Evolutionary conservation across 768 basidiomycete species (phyloP).

Genomic region (Arthromyces matolae): DNA sequence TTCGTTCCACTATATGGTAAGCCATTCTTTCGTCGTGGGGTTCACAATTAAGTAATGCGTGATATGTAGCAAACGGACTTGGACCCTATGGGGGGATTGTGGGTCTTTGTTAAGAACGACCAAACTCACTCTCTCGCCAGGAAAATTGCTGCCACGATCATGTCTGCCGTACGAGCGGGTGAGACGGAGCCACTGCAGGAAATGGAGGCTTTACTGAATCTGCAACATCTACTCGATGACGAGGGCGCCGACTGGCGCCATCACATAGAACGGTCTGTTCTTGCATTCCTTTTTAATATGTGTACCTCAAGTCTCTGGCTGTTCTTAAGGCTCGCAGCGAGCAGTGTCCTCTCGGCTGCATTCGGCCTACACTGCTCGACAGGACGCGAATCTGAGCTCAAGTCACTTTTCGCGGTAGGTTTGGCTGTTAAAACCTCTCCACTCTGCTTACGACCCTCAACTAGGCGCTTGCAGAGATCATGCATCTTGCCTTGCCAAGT

Average conservation of each 20-base stretch:
- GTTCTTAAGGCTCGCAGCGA: neutral
- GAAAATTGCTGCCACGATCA: neutral
- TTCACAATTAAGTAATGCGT: neutral
- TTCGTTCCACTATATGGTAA: neutral
- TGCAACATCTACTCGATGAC: neutral
- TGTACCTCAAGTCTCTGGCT: neutral
- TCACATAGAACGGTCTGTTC: neutral
- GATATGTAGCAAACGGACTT: neutral
- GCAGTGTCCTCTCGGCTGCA: neutral
- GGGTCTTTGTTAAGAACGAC: neutral
- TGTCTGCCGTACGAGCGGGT: neutral
- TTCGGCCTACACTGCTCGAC: constrained; percentile 4
- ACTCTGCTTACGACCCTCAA: neutral
- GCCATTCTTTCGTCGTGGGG: neutral
- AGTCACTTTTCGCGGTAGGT: neutral
- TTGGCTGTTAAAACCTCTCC: neutral
- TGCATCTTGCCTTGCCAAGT: neutral
- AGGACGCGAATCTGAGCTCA: neutral
- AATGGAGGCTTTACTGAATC: neutral
- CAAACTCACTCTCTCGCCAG: neutral
- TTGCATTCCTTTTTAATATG: neutral
- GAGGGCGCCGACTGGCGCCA: neutral
- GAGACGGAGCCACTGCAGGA: neutral
- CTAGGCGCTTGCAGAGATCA: neutral
- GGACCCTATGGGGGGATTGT: neutral